Evolutionary conservation across 2,329 filamentous ascomycete species (phyloP), one percentile per base, ranked within the genome.

Genomic region (Tolypocladium amazonense): DNA sequence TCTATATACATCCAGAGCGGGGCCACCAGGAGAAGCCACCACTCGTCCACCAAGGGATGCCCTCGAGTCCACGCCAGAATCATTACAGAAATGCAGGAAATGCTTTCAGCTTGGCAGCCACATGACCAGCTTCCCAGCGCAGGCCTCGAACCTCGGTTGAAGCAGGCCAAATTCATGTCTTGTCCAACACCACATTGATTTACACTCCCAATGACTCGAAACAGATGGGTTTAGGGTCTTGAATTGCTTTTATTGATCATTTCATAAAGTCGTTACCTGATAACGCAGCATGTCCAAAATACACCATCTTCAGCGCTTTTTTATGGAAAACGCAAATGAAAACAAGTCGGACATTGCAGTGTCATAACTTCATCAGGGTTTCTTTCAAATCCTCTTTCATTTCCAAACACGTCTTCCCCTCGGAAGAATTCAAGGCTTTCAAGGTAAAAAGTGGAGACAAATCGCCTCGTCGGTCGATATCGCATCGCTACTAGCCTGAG

Each of bases 201-300:
- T 30, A 18, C 15, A 43, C 15, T 33, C 54, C 30, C 47, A 14
- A 11, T 5, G n/a, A n/a, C 3, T 30, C 30, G 23, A 18, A 27
- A n/a, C 25, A 30, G 5, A 23, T 12, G 4, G 27, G 20, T n/a
- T 18, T 9, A 33, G 50, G 39, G 55, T 58, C 59, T 60, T 58
- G 27, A 68, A 67, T 64, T 67, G 66, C 68, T 75, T 75, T 74
- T 73, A 71, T 73, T 74, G 68, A 70, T 72, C 71, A 61, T 66
- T 69, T 74, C 71, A 68, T 74, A 71, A 62, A 73, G 59, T 75
- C 72, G 72, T 75, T 70, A 74, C 69, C 70, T 72, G 71, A 64
- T 67, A 70, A 71, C 69, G 65, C 67, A 71, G 69, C 68, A 68
- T 66, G 66, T 70, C 68, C 68, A 71, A 71, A 65, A 70, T 66